Conservation (phyloP, 2,329 filamentous ascomycete species). For the Rhynchosporium agropyri region DNA sequence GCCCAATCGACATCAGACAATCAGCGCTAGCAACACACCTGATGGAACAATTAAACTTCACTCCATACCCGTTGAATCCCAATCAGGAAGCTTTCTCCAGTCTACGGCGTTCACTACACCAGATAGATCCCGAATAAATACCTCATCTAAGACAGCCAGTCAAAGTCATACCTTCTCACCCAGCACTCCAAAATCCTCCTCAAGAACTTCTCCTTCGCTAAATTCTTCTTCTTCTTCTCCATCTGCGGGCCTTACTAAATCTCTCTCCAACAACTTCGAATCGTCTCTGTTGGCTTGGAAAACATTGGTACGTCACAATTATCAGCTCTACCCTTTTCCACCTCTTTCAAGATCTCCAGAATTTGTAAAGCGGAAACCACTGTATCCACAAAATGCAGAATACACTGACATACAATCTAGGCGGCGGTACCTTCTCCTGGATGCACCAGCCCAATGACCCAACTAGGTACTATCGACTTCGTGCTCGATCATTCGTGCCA, state of each 20-base stretch:
- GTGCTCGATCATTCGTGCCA: neutral
- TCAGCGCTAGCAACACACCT: neutral
- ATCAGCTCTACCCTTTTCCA: neutral
- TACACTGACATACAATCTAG: neutral
- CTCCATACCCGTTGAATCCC: neutral
- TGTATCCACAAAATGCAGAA: neutral
- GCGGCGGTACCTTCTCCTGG: neutral
- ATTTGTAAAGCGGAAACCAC: neutral
- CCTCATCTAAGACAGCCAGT: neutral
- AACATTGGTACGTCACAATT: neutral
- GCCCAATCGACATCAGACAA: neutral
- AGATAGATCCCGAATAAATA: neutral
- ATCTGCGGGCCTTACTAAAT: neutral
- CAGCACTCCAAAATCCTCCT: neutral
- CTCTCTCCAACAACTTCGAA: conserved; percentile 3
- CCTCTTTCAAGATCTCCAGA: neutral
- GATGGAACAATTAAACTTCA: neutral
- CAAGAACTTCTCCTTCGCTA: neutral
- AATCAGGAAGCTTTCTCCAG: neutral
- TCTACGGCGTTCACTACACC: neutral
- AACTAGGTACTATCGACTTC: neutral
- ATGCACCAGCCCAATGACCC: neutral
- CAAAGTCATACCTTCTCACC: neutral
- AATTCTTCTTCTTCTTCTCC: neutral
- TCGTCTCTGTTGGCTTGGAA: neutral